These are phyloP conservation scores for Echites panduratus DNA, from an alignment of 257 asterid species.

Conservation along the genomic window DNA sequence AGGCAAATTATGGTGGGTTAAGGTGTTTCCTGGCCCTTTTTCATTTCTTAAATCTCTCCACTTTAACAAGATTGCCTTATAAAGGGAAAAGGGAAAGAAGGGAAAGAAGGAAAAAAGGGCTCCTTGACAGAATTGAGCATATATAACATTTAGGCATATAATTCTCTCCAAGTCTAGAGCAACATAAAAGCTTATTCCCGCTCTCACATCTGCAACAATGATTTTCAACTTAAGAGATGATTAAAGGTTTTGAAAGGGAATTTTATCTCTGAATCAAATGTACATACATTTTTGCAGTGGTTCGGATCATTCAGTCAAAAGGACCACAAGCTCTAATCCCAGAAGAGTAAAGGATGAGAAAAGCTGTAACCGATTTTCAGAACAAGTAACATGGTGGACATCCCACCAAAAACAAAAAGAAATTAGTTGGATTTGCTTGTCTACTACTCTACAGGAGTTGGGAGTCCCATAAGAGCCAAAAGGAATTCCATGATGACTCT, in stretches of 20 bases:
- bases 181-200: not conserved
- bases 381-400: not conserved
- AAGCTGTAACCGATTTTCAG: not conserved
- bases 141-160: too few relatives aligned
- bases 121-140: too few relatives aligned
- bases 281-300: not conserved
- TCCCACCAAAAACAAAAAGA: not conserved
- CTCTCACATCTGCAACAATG: not conserved
- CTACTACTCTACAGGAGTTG: not conserved
- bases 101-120: too few relatives aligned
- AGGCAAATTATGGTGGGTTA: too few relatives aligned
- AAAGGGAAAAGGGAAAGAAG: too few relatives aligned
- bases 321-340: not conserved
- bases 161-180: not conserved
- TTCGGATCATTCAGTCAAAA: not conserved
- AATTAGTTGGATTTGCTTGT: not conserved
- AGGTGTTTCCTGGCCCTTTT: too few relatives aligned
- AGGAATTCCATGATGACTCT: too few relatives aligned
- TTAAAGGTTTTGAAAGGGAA: not conserved
- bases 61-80: too few relatives aligned
- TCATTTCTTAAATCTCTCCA: too few relatives aligned
- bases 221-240: not conserved
- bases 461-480: not conserved
- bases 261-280: not conserved
- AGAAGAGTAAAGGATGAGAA: not conserved